phyloP scores from a whole-genome alignment of 2,329 filamentous ascomycete species.

The Colletotrichum viniferum region DNA sequence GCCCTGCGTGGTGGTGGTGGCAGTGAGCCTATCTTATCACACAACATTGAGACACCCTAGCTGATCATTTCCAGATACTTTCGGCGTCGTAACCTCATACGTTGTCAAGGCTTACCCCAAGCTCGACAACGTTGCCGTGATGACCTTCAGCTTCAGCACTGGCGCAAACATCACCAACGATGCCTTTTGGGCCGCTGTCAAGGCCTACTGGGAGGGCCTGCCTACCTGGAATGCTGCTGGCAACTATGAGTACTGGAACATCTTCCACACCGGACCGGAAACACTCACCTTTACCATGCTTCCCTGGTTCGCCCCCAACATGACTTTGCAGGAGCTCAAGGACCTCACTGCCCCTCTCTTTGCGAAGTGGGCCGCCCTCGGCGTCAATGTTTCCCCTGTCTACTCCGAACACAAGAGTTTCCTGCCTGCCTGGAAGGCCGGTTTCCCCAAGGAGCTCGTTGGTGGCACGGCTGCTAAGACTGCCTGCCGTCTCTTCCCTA shows the following conservation, averaged over 20 bases:
- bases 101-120: conserved; percentile 56
- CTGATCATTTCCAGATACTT: conserved; percentile 52
- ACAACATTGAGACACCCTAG: not conserved
- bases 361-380: conserved; percentile 33
- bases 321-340: conserved; percentile 37
- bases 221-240: conserved; percentile 24
- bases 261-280: conserved; percentile 27
- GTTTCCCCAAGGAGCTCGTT: conserved; percentile 26
- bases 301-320: conserved; percentile 30
- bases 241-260: conserved; percentile 29
- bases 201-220: conserved; percentile 26
- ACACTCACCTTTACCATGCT: conserved; percentile 29
- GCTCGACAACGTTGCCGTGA: conserved; percentile 40
- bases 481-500: conserved; percentile 6
- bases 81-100: conserved; percentile 59
- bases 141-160: conserved; percentile 43
- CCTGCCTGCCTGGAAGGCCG: conserved; percentile 27
- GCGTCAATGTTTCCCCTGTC: conserved; percentile 28
- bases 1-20: conserved; percentile 51
- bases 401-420: conserved; percentile 29
- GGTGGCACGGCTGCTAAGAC: conserved; percentile 2
- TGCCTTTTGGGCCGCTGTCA: conserved; percentile 16
- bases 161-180: not conserved
- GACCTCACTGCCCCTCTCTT: conserved; percentile 36
- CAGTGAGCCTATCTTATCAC: not conserved